These are phyloP conservation scores for Capillidium heterosporum DNA, from an alignment of 371 early-diverging fungal genomes.

Conservation along the genomic window DNA sequence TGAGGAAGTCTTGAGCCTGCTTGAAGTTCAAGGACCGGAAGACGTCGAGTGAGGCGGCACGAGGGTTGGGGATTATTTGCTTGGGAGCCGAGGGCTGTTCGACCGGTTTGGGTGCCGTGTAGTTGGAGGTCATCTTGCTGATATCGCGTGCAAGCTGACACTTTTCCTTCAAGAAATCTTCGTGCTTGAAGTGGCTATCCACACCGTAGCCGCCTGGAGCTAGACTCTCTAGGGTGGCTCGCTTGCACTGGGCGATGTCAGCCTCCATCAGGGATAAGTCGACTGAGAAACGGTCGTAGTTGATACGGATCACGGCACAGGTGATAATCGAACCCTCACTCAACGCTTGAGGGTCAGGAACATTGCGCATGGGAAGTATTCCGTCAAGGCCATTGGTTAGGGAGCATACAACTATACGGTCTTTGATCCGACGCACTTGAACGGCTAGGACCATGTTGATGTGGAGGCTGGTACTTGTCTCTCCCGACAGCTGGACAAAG, in stretches of 20 bases:
- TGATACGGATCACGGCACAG: conserved; percentile 56
- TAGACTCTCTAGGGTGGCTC: conserved; percentile 50
- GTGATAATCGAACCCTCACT: conserved; percentile 44
- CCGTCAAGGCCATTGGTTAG: conserved; percentile 76
- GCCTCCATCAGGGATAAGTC: conserved; percentile 41
- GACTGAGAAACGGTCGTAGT: conserved; percentile 55
- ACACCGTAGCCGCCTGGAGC: conserved; percentile 30
- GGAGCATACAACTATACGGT: conserved; percentile 49
- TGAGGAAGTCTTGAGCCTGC: conserved; percentile 58
- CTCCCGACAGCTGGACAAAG: conserved; percentile 79
- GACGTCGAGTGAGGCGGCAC: conserved; percentile 62
- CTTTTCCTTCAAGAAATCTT: conserved; percentile 18
- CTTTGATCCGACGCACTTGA: conserved; percentile 37
- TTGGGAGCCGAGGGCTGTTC: not conserved
- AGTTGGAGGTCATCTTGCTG: not conserved
- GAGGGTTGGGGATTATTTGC: conserved; percentile 15
- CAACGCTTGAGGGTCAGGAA: conserved; percentile 34
- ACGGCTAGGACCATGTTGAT: conserved; percentile 47
- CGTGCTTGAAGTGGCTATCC: conserved; percentile 28
- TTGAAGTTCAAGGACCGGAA: conserved; percentile 54
- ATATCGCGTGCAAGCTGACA: not conserved
- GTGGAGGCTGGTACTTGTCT: conserved; percentile 44
- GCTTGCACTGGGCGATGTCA: conserved; percentile 16
- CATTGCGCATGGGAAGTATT: conserved; percentile 41
- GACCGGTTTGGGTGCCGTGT: not conserved